A percentile compares a stretch with the other conserved stretches of the same genome.
Conservation (phyloP, 495 filamentous ascomycete species). For the Podospora pseudocomata region DNA sequence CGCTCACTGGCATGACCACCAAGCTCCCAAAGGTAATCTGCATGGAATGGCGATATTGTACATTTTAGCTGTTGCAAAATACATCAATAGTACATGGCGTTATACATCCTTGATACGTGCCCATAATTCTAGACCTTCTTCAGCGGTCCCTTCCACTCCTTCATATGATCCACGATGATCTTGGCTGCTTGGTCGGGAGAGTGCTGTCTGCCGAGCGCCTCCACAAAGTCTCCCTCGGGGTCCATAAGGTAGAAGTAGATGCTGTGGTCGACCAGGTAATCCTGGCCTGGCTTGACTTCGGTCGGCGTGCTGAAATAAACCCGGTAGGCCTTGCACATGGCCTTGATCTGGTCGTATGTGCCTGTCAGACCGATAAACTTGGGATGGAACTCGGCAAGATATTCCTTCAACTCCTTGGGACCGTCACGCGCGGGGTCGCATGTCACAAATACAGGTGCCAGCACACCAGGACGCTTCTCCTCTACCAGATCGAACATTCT, state of each 20-base stretch:
- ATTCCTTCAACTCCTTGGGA: slow-evolving; percentile 75
- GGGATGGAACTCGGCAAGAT: slow-evolving; percentile 90
- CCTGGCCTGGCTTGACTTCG: slow-evolving; percentile 83
- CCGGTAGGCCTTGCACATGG: slow-evolving; percentile 87
- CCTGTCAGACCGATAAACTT: slow-evolving; percentile 85
- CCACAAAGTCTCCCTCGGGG: slow-evolving; percentile 96
- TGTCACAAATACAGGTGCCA: slow-evolving; percentile 80
- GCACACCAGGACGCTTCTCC: slow-evolving; percentile 36
- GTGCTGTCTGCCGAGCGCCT: slow-evolving; percentile 92
- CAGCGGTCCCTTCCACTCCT: slow-evolving; percentile 71
- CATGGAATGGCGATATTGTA: background rate
- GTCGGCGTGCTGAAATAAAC: slow-evolving; percentile 95
- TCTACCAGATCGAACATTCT: slow-evolving; percentile 81
- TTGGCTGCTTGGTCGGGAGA: slow-evolving; percentile 80
- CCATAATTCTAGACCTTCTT: slow-evolving; percentile 5
- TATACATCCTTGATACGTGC: background rate
- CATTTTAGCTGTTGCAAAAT: background rate
- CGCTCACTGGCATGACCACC: background rate
- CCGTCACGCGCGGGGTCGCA: slow-evolving; percentile 92
- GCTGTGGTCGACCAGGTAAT: slow-evolving; percentile 97
- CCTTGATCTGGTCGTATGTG: slow-evolving; percentile 85
- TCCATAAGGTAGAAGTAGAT: slow-evolving; percentile 99
- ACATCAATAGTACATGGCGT: background rate
- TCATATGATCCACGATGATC: slow-evolving; percentile 81
- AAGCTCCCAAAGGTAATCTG: background rate